Conservation (phyloP, 2,329 filamentous ascomycete genomes). For the Pyricularia grisea region DNA sequence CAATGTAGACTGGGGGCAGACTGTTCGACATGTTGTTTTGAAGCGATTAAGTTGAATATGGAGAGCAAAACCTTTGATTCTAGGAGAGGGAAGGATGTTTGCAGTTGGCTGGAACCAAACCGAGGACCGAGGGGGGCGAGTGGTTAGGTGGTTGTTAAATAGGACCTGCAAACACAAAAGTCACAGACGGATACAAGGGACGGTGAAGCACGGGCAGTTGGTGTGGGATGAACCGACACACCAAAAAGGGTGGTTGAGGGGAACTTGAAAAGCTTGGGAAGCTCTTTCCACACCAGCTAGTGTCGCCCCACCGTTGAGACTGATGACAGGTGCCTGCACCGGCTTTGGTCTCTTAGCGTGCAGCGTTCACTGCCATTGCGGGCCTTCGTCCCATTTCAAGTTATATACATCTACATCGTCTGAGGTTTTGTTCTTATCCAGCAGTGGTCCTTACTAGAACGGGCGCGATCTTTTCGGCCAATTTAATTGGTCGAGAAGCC, state of each 20-base stretch:
- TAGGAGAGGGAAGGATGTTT: not conserved
- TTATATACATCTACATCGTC: too few species aligned
- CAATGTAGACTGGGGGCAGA: slow-evolving; percentile 87
- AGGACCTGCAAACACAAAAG: not conserved
- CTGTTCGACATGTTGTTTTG: slow-evolving; percentile 54
- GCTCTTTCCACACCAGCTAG: not conserved
- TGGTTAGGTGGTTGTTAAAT: not conserved
- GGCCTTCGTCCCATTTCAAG: not conserved
- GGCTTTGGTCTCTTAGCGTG: not conserved
- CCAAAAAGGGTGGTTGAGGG: not conserved
- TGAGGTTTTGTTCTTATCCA: not conserved
- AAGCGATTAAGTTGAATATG: not conserved
- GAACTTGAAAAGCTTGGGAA: slow-evolving; percentile 1
- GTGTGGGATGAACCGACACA: not conserved
- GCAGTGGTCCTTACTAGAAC: not conserved
- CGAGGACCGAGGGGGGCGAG: not conserved
- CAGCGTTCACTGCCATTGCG: not conserved
- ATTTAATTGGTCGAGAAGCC: too few species aligned
- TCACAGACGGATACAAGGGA: not conserved
- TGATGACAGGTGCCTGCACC: not conserved
- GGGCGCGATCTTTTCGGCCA: too few species aligned
- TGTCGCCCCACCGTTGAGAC: not conserved
- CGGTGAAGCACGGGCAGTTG: not conserved
- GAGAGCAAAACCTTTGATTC: not conserved
- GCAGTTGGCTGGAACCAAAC: not conserved